Percentiles rank a stretch among this genome's conserved stretches.
Conservation (phyloP, 768 basidiomycete species). For the Austroboletus eburneus region DNA sequence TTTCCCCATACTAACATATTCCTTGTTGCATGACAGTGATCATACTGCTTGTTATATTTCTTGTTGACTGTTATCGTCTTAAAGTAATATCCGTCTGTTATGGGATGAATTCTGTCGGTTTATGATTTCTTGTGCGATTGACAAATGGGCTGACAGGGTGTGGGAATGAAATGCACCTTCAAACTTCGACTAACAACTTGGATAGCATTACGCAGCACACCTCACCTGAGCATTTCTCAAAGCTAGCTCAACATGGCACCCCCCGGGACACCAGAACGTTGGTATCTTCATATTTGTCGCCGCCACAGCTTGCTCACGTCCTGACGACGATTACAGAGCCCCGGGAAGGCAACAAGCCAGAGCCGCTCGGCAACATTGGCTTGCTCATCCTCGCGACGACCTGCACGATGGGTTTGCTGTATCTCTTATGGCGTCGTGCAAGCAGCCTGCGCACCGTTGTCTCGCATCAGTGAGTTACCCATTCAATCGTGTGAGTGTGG, state of each 20-base stretch:
- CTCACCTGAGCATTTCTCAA: too few relatives aligned
- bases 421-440: slow-evolving; percentile 61
- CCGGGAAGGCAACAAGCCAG: slow-evolving; percentile 53
- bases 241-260: slow-evolving; percentile 20
- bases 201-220: too few relatives aligned
- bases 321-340: slow-evolving; percentile 42
- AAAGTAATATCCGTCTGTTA: too few relatives aligned
- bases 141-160: too few relatives aligned
- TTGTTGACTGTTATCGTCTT: too few relatives aligned
- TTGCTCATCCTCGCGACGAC: slow-evolving; percentile 54
- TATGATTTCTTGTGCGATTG: too few relatives aligned
- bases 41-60: slow-evolving; percentile 7
- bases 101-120: too few relatives aligned
- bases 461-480: slow-evolving; percentile 52
- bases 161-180: too few relatives aligned
- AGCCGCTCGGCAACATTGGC: slow-evolving; percentile 57
- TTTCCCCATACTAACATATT: slow-evolving; percentile 8
- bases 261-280: slow-evolving; percentile 22
- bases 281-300: not conserved
- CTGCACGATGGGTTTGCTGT: slow-evolving; percentile 53
- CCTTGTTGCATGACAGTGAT: slow-evolving; percentile 3
- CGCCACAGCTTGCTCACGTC: not conserved
- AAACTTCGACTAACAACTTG: too few relatives aligned
- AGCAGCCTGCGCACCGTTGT: slow-evolving; percentile 53
- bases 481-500: not conserved